Percentiles rank a stretch among this genome's conserved stretches.
Conservation (phyloP, 768 basidiomycete species). For the Lyophyllum decastes region DNA sequence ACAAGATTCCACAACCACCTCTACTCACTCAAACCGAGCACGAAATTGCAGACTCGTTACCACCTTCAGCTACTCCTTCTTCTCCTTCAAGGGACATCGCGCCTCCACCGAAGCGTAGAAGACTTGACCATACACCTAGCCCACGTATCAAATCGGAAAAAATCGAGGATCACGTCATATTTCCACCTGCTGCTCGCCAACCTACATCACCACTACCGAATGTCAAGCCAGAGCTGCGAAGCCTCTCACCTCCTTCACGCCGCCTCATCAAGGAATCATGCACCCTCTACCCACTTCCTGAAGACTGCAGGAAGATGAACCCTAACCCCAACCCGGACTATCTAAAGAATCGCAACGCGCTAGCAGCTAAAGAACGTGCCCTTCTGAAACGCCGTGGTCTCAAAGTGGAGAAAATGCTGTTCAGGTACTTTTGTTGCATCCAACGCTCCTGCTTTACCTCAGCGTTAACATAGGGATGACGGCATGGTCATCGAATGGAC, state of each 20-base stretch:
- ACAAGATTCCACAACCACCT: not conserved
- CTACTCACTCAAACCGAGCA: not conserved
- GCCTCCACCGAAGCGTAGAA: not conserved
- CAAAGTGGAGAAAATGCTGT: conserved; percentile 22
- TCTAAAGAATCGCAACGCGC: conserved; percentile 19
- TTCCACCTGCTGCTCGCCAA: not conserved
- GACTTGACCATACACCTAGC: conserved; percentile 1
- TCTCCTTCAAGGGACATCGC: not conserved
- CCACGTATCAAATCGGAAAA: not conserved
- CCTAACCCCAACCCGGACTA: conserved; percentile 15
- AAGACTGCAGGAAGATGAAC: conserved; percentile 22
- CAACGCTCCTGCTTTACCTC: not conserved
- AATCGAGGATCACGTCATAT: not conserved
- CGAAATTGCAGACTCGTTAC: not conserved
- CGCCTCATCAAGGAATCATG: conserved; percentile 29
- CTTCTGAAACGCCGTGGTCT: conserved; percentile 23
- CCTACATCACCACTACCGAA: not conserved
- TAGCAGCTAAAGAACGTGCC: conserved; percentile 19
- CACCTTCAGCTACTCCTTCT: not conserved
- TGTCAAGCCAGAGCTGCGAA: not conserved
- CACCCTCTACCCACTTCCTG: conserved; percentile 27
- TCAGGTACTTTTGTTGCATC: conserved; percentile 17
- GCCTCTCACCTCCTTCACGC: conserved; percentile 15
- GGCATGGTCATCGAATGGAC: conserved; percentile 38
- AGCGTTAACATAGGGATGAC: conserved; percentile 27